Base-by-base conservation (phyloP, 345 rosid species). In the Euclidium syriacum region DNA sequence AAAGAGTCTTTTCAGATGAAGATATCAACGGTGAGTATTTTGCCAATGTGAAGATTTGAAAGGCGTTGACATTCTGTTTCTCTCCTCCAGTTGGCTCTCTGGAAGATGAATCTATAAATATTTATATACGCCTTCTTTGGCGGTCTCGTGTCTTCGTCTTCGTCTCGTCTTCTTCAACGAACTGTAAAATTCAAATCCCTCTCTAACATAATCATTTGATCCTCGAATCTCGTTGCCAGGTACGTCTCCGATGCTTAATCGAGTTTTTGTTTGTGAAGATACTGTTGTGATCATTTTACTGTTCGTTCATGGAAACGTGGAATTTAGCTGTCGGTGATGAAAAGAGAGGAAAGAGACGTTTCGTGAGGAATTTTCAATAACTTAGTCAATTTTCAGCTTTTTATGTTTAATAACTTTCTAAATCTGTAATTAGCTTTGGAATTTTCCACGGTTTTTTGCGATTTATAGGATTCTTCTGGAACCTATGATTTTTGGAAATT, bases 61-160 rank as follows among this genome's bases (percentile, higher is more conserved):
- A 56, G 26, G 16, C 70, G 75, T 71, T 64, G 75, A 64, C 75
- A n/a, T 52, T 17, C 24, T 52, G 25, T 33, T 15, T 46, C 29
- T 55, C 23, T 62, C 26, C 44, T 68, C 66, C 61, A 68, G 60
- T 59, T 59, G 67, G 52, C 65, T 46, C 11, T 40, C 27, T 35
- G 49, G 24, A 44, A 55, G n/a, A n/a, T n/a, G n/a, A 7, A 17
- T 47, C 54, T 61, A 62, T 63, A 71, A 30, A 47, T 61, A 18
- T 38, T 64, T 63, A 22, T 39, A 49, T 12, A 46, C 27, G 39
- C 64, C 69, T 47, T 63, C 18, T 56, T 55, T 49, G 65, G 70
- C 47, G 65, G 75, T 50, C 54, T 51, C 48, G 33, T 3, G 40
- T 26, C 48, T 60, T 60, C 61, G 29, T 30, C 73, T 16, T 69